A percentile compares a stretch with the other conserved stretches of the same genome.
These are phyloP conservation scores for Blastobotrys attinorum DNA, from an alignment of 805 yeast genomes.

Conservation along the genomic window DNA sequence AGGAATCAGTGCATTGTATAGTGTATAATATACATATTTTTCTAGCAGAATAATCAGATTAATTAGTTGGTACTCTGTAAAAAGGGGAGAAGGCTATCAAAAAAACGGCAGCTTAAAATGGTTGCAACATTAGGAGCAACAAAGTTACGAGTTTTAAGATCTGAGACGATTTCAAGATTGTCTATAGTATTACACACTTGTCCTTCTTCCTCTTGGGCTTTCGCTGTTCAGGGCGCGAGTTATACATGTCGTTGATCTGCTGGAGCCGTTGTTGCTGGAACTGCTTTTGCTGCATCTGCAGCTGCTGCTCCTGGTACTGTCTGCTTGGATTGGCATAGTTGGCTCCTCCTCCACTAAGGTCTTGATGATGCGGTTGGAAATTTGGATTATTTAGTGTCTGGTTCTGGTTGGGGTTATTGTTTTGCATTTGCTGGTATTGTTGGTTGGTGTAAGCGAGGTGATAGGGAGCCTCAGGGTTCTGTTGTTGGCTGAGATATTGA, in stretches of 20 bases:
- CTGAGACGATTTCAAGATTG: too few species aligned
- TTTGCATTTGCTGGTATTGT: not conserved
- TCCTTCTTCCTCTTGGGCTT: not conserved
- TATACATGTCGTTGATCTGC: not conserved
- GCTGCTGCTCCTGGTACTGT: slow-evolving; percentile 1
- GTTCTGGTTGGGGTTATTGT: not conserved
- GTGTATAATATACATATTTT: too few species aligned
- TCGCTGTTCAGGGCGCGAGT: not conserved
- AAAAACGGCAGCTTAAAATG: too few species aligned
- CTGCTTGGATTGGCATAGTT: not conserved
- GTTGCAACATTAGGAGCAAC: too few species aligned
- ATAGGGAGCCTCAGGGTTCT: not conserved
- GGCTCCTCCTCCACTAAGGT: not conserved
- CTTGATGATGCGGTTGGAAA: not conserved
- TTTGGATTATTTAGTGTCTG: not conserved
- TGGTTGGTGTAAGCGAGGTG: slow-evolving; percentile 1
- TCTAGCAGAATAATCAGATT: too few species aligned
- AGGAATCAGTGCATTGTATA: too few species aligned
- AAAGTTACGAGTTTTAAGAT: too few species aligned
- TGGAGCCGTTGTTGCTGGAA: not conserved
- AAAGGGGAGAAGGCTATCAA: too few species aligned
- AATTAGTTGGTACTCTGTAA: too few species aligned
- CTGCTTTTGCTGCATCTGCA: not conserved
- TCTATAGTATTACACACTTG: slow-evolving; percentile 1
- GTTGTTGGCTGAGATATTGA: slow-evolving; percentile 1